These are phyloP conservation scores for Geranomyces michiganensis DNA, from an alignment of 192 early-diverging fungal genomes.

Conservation along the genomic window DNA sequence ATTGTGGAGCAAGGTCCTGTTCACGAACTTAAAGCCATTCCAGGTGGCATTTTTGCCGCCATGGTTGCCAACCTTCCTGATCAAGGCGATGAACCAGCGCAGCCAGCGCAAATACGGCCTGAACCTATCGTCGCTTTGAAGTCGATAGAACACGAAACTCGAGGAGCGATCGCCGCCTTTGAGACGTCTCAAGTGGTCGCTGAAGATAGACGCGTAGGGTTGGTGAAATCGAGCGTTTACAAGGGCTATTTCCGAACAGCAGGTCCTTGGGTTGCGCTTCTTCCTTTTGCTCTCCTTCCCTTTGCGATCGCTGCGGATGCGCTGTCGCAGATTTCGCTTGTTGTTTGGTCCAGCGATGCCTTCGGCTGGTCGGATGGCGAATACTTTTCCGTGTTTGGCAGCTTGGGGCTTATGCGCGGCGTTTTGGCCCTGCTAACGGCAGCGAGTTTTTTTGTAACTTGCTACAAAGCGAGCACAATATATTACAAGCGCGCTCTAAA, in stretches of 20 bases:
- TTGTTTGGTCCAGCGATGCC: background rate
- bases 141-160: background rate
- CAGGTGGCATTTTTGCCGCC: background rate
- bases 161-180: background rate
- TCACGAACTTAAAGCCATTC: background rate
- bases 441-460: background rate
- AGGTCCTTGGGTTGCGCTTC: background rate
- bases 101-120: slow-evolving; percentile 52
- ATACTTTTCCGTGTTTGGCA: background rate
- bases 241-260: background rate
- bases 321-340: slow-evolving; percentile 1
- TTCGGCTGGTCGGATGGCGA: slow-evolving; percentile 6
- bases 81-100: background rate
- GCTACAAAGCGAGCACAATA: background rate
- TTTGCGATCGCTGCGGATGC: slow-evolving; percentile 2
- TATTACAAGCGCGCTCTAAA: slow-evolving; percentile 39
- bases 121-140: slow-evolving; percentile 34
- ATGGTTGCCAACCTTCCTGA: slow-evolving; percentile 2
- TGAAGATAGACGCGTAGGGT: slow-evolving; percentile 20
- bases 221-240: background rate
- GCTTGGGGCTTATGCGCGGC: background rate
- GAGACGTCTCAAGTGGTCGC: slow-evolving; percentile 12
- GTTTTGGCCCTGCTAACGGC: background rate
- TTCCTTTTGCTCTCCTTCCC: background rate
- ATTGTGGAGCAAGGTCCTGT: slow-evolving; percentile 58